Evolutionary conservation across 2,329 filamentous ascomycete species (phyloP).

Genomic region (Trichoderma pleuroti): DNA sequence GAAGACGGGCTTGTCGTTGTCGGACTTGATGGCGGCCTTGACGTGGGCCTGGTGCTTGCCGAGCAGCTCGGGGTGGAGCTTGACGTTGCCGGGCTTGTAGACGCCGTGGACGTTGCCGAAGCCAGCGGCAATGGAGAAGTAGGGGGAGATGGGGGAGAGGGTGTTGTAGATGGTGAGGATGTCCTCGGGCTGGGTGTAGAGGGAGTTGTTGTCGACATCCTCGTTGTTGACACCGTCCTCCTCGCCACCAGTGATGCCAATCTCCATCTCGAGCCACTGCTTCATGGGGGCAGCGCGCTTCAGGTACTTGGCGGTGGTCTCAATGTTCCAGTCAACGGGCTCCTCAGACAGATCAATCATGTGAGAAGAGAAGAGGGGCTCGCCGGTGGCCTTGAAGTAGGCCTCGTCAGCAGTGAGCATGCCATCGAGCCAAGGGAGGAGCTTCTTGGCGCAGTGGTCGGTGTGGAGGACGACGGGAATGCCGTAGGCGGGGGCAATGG

Average conservation of each 20-base stretch:
- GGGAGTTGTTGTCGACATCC: slow-evolving; percentile 89
- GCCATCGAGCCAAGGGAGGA: slow-evolving; percentile 94
- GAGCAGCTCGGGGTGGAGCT: slow-evolving; percentile 92
- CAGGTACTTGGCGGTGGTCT: slow-evolving; percentile 88
- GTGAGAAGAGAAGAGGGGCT: slow-evolving; percentile 92
- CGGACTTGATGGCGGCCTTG: slow-evolving; percentile 69
- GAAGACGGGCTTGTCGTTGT: slow-evolving; percentile 89
- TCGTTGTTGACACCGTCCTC: slow-evolving; percentile 99
- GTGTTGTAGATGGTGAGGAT: slow-evolving; percentile 89
- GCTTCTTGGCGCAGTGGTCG: slow-evolving; percentile 99
- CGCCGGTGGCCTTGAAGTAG: slow-evolving; percentile 89
- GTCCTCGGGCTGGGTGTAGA: slow-evolving; percentile 98
- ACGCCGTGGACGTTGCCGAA: slow-evolving; percentile 99
- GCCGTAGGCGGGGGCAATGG: slow-evolving; percentile 81
- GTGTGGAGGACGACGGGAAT: slow-evolving; percentile 92
- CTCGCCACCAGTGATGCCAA: slow-evolving; percentile 86
- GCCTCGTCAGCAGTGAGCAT: slow-evolving; percentile 92
- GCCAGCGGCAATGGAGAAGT: slow-evolving; percentile 97
- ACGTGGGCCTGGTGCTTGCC: slow-evolving; percentile 94
- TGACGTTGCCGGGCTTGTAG: slow-evolving; percentile 97
- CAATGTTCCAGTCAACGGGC: slow-evolving; percentile 82
- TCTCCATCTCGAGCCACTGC: slow-evolving; percentile 98
- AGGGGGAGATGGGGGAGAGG: slow-evolving; percentile 79
- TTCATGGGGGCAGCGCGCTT: slow-evolving; percentile 94
- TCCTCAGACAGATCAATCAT: slow-evolving; percentile 99